Percentiles rank a stretch among this genome's conserved stretches.
phyloP scores from a whole-genome alignment of 1,284 basidiomycete genomes.

The Ceratobasidium sp. region DNA sequence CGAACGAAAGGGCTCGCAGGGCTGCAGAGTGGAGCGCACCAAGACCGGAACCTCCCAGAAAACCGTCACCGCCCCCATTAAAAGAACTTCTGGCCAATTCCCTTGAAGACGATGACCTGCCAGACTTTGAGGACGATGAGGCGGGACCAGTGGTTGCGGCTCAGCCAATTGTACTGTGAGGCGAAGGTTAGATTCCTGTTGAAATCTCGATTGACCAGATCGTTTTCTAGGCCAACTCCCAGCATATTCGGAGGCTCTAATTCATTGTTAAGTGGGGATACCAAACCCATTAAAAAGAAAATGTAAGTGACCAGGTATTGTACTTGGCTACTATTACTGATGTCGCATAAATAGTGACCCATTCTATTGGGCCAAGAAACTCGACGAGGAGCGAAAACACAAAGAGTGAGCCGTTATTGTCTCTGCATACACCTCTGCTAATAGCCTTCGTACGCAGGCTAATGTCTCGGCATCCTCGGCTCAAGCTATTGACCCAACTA shows the following conservation, averaged over 20 bases:
- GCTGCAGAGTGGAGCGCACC: conserved; percentile 40
- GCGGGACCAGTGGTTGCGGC: background rate
- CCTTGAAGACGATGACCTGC: conserved; percentile 26
- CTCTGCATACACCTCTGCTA: background rate
- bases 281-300: conserved; percentile 14
- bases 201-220: background rate
- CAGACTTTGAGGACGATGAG: conserved; percentile 38
- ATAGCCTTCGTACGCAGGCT: background rate
- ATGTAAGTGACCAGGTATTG: conserved; percentile 1
- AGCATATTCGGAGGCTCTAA: conserved; percentile 35
- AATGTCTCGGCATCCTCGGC: conserved; percentile 22
- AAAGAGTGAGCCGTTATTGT: conserved; percentile 16
- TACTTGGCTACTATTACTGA: background rate
- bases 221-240: background rate
- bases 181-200: background rate
- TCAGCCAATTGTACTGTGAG: conserved; percentile 4
- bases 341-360: conserved; percentile 18
- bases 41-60: conserved; percentile 10
- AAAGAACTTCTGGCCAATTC: conserved; percentile 23
- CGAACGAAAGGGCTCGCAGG: conserved; percentile 21
- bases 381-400: conserved; percentile 30
- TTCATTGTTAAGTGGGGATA: background rate
- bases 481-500: conserved; percentile 19
- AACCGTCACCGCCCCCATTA: conserved; percentile 29
- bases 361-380: conserved; percentile 40